A percentile compares a stretch with the other conserved stretches of the same genome.
These are phyloP conservation scores for Yarrowia divulgata DNA, from an alignment of 805 yeast species.

Conservation along the genomic window DNA sequence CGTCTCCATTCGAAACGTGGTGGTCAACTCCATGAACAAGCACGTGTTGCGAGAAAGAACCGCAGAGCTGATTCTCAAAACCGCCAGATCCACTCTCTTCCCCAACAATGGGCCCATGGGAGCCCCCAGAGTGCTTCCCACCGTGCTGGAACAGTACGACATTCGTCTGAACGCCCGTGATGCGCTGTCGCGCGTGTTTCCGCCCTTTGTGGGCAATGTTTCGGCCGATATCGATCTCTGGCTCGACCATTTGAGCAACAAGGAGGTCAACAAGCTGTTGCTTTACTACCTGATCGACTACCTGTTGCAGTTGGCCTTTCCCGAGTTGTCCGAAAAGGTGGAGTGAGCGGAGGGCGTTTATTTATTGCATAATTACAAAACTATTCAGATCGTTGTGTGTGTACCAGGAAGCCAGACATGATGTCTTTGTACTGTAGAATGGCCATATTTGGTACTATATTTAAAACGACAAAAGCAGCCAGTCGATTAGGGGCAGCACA, in stretches of 20 bases:
- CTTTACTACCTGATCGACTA: conserved; percentile 46
- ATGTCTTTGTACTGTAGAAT: too few relatives aligned
- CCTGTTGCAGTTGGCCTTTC: conserved; percentile 45
- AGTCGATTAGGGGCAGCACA: too few relatives aligned
- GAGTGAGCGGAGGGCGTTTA: background rate
- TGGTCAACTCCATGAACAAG: conserved; percentile 38
- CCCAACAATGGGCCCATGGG: conserved; percentile 62
- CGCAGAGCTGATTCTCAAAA: conserved; percentile 45
- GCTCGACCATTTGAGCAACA: conserved; percentile 45
- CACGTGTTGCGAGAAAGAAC: conserved; percentile 41
- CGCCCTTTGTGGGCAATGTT: conserved; percentile 40
- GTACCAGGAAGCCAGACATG: too few relatives aligned
- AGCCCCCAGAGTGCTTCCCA: conserved; percentile 56
- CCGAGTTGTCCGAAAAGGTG: conserved; percentile 45
- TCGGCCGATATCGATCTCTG: conserved; percentile 43
- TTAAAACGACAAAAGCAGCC: too few relatives aligned
- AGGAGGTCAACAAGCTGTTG: conserved; percentile 48
- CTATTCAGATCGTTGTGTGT: too few relatives aligned
- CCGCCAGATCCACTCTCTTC: conserved; percentile 54
- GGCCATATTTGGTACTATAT: too few relatives aligned
- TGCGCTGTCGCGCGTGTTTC: conserved; percentile 43
- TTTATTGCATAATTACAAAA: background rate
- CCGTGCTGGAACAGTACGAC: conserved; percentile 51
- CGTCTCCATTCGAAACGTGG: conserved; percentile 41
- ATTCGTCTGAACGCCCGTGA: conserved; percentile 43